Evolutionary conservation across 2,329 filamentous ascomycete genomes (phyloP), one percentile per base, ranked within the genome.

Genomic region (Pseudogymnoascus sp.): DNA sequence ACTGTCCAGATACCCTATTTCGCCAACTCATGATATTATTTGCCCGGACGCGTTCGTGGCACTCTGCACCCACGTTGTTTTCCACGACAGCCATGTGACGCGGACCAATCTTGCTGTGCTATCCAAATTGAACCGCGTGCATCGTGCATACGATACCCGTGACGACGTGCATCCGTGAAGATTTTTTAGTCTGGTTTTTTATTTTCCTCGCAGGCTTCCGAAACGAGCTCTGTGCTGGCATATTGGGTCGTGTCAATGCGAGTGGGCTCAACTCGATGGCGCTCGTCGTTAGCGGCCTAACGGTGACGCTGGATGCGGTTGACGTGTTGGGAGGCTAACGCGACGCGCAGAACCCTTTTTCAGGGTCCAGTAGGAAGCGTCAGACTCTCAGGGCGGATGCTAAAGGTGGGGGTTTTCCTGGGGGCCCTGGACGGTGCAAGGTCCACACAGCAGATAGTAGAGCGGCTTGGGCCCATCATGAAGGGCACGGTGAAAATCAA

Each of bases 271-370:
- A 46, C 21, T 46, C 46, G 15, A 53, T 6, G n/a, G 15, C 46
- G 46, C 15, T 31, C 21, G 15, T 19, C 4, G 7, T 31, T 53
- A 53, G 46, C 46, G 46, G 46, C 46, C 46, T 53, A 19, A 53
- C n/a, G 46, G 26, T 53, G 46, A 53, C 46, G 46, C 26, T 53
- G 46, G 46, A 53, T 53, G 26, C 26, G 26, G 46, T 53, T 53
- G 46, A 53, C 26, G 46, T 53, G 46, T 53, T 53, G 26, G 31
- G 31, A 31, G 26, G 46, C 46, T 53, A 53, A 53, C 46, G 46
- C 46, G 46, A 53, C 46, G 46, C 46, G 46, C 46, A 50, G 46
- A 53, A 53, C 46, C 46, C 46, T 53, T 53, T 53, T 31, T 50
- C 46, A 31, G 46, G 46, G 46, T 53, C 46, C 46, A 53, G 46